These are phyloP conservation scores for Microdochium nivale DNA, from an alignment of 2,329 filamentous ascomycete genomes.

Conservation along the genomic window DNA sequence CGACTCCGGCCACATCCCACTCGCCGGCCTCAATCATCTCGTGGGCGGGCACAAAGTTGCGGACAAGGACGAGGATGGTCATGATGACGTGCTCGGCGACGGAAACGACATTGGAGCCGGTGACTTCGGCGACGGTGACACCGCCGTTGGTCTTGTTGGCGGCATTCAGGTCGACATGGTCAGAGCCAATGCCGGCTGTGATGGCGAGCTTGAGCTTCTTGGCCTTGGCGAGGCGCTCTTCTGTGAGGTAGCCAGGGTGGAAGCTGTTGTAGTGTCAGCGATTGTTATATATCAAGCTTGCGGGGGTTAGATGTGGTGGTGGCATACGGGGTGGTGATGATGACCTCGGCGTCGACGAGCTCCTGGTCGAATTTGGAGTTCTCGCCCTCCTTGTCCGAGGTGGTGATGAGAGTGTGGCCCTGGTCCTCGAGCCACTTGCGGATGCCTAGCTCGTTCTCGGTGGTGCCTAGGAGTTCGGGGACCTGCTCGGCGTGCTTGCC, in stretches of 20 bases:
- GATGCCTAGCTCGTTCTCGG: conserved; percentile 95
- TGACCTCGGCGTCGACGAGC: conserved; percentile 92
- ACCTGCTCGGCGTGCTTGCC: conserved; percentile 79
- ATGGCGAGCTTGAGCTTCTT: conserved; percentile 98
- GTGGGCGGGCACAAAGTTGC: conserved; percentile 97
- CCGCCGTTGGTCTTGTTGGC: conserved; percentile 98
- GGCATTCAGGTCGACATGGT: conserved; percentile 94
- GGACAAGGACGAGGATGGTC: conserved; percentile 92
- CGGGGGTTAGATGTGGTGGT: conserved; percentile 5
- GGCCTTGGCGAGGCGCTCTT: conserved; percentile 90
- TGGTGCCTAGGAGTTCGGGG: conserved; percentile 84
- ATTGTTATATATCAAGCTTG: neutral
- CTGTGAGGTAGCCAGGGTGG: conserved; percentile 96
- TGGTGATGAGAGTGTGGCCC: conserved; percentile 93
- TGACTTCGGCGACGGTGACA: conserved; percentile 94
- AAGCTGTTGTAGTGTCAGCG: conserved; percentile 49
- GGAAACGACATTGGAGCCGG: conserved; percentile 95
- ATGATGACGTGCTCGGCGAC: conserved; percentile 99
- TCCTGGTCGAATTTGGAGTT: conserved; percentile 91
- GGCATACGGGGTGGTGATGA: conserved; percentile 91
- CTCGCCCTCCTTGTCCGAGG: conserved; percentile 93
- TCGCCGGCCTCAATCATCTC: conserved; percentile 84
- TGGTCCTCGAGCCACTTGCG: conserved; percentile 96
- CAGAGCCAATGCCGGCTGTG: conserved; percentile 95
- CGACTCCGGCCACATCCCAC: conserved; percentile 91